Evolutionary conservation across 208 protist genomes (phyloP).

Genomic region (Leishmania martiniquensis): DNA sequence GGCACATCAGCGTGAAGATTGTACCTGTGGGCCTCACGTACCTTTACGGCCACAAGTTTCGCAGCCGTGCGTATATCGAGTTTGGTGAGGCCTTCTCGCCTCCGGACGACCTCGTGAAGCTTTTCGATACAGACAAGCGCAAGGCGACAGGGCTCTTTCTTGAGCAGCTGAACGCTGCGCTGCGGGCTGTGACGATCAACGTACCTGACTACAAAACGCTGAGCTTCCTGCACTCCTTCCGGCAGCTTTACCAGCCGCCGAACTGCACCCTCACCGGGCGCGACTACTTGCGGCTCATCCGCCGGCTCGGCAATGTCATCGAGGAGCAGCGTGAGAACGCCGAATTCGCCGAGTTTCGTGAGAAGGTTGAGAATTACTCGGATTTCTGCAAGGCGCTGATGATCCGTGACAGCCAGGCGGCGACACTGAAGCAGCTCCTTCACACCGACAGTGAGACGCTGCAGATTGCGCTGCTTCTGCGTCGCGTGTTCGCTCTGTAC

Average conservation of each 20-base stretch:
- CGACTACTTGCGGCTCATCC: conserved; percentile 88
- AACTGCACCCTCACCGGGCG: conserved; percentile 70
- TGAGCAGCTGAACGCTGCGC: conserved; percentile 77
- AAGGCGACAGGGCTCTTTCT: conserved; percentile 83
- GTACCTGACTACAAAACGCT: conserved; percentile 91
- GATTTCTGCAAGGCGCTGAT: conserved; percentile 83
- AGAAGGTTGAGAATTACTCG: conserved; percentile 82
- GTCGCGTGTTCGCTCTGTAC: conserved; percentile 76
- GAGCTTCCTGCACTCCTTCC: conserved; percentile 89
- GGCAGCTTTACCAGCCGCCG: conserved; percentile 89
- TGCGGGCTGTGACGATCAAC: conserved; percentile 89
- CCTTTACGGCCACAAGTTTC: conserved; percentile 93
- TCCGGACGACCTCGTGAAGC: conserved; percentile 61
- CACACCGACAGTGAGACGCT: conserved; percentile 47
- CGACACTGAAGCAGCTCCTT: conserved; percentile 77
- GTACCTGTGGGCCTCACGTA: conserved; percentile 94
- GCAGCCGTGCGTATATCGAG: conserved; percentile 89
- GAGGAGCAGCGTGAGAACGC: conserved; percentile 63
- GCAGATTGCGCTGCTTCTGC: conserved; percentile 70
- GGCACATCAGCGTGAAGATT: conserved; percentile 79
- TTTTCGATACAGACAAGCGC: conserved; percentile 84
- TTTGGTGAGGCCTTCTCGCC: conserved; percentile 87
- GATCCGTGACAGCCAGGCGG: conserved; percentile 86
- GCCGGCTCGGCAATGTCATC: conserved; percentile 80
- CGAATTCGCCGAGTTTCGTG: conserved; percentile 72